Conservation (phyloP, 129 eudicot species). For the Pittosporum tobira region DNA sequence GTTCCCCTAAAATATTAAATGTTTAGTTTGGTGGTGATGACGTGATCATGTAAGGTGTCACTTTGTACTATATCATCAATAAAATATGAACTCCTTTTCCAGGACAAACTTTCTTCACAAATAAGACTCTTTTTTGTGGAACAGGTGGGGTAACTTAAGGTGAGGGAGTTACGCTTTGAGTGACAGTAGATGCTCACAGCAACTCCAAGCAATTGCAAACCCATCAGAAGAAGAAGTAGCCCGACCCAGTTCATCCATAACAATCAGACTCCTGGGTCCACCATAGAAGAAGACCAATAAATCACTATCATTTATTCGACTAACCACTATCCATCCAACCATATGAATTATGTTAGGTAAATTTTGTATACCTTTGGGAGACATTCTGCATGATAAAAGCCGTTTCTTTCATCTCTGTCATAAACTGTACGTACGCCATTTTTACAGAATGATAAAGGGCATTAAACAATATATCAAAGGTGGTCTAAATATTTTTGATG, state of each 20-base stretch:
- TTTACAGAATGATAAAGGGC: slow-evolving; percentile 6
- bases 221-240: slow-evolving; percentile 98
- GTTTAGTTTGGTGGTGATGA: too few relatives aligned
- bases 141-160: too few relatives aligned
- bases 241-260: slow-evolving; percentile 96
- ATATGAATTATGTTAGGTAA: not conserved
- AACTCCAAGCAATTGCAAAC: slow-evolving; percentile 96
- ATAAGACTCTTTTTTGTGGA: too few relatives aligned
- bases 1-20: too few relatives aligned
- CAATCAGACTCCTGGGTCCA: slow-evolving; percentile 75
- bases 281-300: slow-evolving; percentile 7
- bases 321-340: not conserved
- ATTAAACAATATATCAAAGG: too few relatives aligned
- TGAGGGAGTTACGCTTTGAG: slow-evolving; percentile 57
- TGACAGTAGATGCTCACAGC: slow-evolving; percentile 85
- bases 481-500: not conserved
- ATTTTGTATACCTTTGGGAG: slow-evolving; percentile 51
- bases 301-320: not conserved
- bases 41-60: too few relatives aligned
- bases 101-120: too few relatives aligned
- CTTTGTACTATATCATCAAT: too few relatives aligned
- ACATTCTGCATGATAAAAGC: slow-evolving; percentile 93
- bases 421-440: slow-evolving; percentile 51
- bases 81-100: too few relatives aligned
- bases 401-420: slow-evolving; percentile 98